Percentiles rank a stretch among this genome's conserved stretches.
These are phyloP conservation scores for Rhizopogon vesiculosus DNA, from an alignment of 768 basidiomycete species.

Conservation along the genomic window DNA sequence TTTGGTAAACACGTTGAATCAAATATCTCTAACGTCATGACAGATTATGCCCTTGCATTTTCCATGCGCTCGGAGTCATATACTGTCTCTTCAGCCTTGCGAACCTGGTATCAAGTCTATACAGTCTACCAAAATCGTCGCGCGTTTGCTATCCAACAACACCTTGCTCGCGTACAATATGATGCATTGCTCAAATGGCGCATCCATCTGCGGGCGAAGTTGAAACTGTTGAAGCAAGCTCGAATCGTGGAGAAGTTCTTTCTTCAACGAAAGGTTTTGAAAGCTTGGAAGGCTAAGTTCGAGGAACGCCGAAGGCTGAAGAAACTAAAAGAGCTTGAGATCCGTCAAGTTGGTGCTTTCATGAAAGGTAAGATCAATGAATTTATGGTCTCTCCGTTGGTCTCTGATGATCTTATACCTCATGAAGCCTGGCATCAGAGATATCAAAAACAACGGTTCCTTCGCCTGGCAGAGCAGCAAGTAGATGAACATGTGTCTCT, in stretches of 20 bases:
- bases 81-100: conserved; percentile 30
- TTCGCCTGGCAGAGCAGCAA: conserved; percentile 39
- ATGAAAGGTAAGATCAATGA: conserved; percentile 28
- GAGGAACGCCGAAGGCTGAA: conserved; percentile 40
- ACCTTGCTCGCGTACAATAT: conserved; percentile 30
- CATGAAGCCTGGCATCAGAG: conserved; percentile 44
- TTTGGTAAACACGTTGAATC: neutral
- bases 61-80: conserved; percentile 39
- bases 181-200: conserved; percentile 55
- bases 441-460: conserved; percentile 33
- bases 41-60: conserved; percentile 51
- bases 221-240: conserved; percentile 50
- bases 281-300: conserved; percentile 41
- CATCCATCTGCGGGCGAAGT: conserved; percentile 41
- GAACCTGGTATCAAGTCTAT: conserved; percentile 42
- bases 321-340: conserved; percentile 41
- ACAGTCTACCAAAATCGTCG: conserved; percentile 42
- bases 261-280: conserved; percentile 42
- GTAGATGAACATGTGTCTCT: conserved; percentile 34
- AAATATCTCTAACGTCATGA: conserved; percentile 2
- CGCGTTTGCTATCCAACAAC: conserved; percentile 40
- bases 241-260: conserved; percentile 50
- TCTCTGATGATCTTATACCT: conserved; percentile 5
- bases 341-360: conserved; percentile 22
- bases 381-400: neutral